Conservation (phyloP, 306 rosid species). For the Lathyrus sativus region DNA sequence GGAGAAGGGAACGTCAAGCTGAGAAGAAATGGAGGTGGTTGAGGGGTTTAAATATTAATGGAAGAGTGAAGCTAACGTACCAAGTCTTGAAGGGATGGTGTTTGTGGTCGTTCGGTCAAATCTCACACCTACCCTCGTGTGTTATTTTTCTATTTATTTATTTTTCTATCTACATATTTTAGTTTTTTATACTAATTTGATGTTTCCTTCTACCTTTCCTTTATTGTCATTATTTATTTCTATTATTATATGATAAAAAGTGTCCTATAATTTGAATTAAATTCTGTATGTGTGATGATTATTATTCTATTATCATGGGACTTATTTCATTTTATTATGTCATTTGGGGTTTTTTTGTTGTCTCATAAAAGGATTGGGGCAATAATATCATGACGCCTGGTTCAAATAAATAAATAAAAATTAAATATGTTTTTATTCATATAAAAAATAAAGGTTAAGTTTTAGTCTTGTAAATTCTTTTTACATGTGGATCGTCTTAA, state of each 20-base stretch:
- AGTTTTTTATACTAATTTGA: not conserved
- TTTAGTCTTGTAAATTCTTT: too few species aligned
- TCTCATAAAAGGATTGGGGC: not conserved
- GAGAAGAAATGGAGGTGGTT: conserved; percentile 39
- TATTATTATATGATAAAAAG: not conserved
- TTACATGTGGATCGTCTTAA: too few species aligned
- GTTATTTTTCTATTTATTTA: not conserved
- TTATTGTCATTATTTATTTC: not conserved
- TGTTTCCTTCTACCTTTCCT: conserved; percentile 10
- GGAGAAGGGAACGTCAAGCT: conserved; percentile 77
- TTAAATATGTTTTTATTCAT: too few species aligned
- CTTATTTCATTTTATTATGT: not conserved
- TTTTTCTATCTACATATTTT: not conserved
- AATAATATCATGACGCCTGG: not conserved
- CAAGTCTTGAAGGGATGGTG: conserved; percentile 32
- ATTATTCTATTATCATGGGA: not conserved
- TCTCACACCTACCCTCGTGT: conserved; percentile 26
- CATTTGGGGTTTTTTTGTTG: too few species aligned
- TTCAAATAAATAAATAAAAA: too few species aligned
- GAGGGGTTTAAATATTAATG: conserved; percentile 45
- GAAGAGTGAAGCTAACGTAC: not conserved
- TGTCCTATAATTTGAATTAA: not conserved
- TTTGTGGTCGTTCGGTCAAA: conserved; percentile 43
- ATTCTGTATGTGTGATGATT: not conserved
- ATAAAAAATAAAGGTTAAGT: too few species aligned